Evolutionary conservation across 805 yeast species (phyloP), one percentile per base, ranked within the genome.

Genomic region (Debaryomyces maramus): DNA sequence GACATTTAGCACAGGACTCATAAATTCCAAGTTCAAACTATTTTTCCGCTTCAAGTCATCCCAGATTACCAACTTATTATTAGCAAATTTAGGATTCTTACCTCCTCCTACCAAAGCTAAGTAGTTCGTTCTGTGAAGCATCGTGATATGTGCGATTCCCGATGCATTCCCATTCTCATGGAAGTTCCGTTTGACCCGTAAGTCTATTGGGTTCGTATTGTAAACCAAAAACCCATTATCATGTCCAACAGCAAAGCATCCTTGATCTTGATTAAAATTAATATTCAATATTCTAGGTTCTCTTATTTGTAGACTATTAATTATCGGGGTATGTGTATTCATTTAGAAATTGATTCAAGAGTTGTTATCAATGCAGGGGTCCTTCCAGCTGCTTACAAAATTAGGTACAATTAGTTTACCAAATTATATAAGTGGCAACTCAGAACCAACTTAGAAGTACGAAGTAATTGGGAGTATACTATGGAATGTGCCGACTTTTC

Each of bases 81-180:
- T 72, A 1, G 96, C 85, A 53, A 80, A 87, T 45, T 78, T 73
- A 16, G 97, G 97, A 43, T 74, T 75, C 46, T 75, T 73, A 1
- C 97, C 97, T 13, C 97, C 97, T 1, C 97, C 97, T 0, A 89
- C 87, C 31, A 93, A 64, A 0, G 91, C 96, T 38, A 91, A 72
- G 57, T 89, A 90, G 63, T 91, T 91, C 0, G 97, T 89, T 31
- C 97, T 76, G 58, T 88, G 86, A 5, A 91, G 80, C 96, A 91
- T 88, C 32, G 83, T 70, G 2, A 85, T 79, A 23, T 73, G 67
- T 2, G 93, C 95, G 18, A 90, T 81, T 0, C 97, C 97, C 3
- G 67, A 53, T 0, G 69, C 70, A 5, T 50, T 34, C 18, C 41
- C 38, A 44, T 54, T 30, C 37, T 48, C 55, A 6, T 46, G 63